These are phyloP conservation scores for Boletus rubescentipes DNA, from an alignment of 768 basidiomycete genomes.

Conservation along the genomic window DNA sequence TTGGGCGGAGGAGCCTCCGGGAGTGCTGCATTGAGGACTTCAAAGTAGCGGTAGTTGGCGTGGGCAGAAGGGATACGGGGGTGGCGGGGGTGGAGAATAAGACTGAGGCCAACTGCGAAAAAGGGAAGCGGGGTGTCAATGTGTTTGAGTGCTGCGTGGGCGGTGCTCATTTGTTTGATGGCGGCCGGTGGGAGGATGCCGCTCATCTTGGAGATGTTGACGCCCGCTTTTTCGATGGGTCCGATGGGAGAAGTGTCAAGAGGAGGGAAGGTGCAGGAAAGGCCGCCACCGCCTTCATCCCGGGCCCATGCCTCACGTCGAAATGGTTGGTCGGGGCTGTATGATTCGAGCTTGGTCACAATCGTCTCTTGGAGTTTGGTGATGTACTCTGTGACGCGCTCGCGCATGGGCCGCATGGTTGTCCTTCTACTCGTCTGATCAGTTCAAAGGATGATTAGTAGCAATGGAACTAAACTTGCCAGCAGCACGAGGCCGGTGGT, in stretches of 20 bases:
- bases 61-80: slow-evolving; percentile 21
- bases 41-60: slow-evolving; percentile 29
- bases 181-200: slow-evolving; percentile 21
- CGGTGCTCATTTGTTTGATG: slow-evolving; percentile 22
- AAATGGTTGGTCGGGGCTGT: slow-evolving; percentile 9
- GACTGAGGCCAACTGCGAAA: slow-evolving; percentile 17
- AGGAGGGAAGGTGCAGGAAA: slow-evolving; percentile 19
- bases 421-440: no score
- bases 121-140: slow-evolving; percentile 14
- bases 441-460: no score
- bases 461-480: no score
- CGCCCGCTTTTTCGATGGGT: slow-evolving; percentile 23
- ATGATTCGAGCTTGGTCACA: slow-evolving; percentile 21
- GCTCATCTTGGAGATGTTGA: slow-evolving; percentile 21
- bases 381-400: slow-evolving; percentile 13
- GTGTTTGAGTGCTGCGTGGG: slow-evolving; percentile 17
- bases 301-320: slow-evolving; percentile 18
- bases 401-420: slow-evolving; percentile 7
- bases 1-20: no score
- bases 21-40: slow-evolving; percentile 16
- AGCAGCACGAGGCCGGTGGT: no score
- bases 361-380: slow-evolving; percentile 21
- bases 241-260: neutral
- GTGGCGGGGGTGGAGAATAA: slow-evolving; percentile 25
- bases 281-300: slow-evolving; percentile 18